Conservation (phyloP, 768 basidiomycete species). For the Fistulinella prunicolor region DNA sequence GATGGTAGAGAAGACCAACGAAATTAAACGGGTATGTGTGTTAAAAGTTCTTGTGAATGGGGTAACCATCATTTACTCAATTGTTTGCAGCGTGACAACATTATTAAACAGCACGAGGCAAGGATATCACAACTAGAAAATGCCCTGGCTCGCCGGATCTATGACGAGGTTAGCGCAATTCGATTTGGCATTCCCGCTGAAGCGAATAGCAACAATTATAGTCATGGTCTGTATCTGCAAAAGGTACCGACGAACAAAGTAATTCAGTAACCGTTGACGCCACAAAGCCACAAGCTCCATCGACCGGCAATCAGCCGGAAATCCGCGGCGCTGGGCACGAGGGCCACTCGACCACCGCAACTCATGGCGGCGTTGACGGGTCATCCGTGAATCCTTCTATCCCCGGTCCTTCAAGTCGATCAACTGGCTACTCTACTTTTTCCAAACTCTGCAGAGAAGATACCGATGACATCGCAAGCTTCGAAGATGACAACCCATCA, state of each 20-base stretch:
- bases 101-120: constrained; percentile 41
- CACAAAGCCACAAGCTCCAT: constrained; percentile 8
- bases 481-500: constrained; percentile 18
- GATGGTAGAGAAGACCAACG: constrained; percentile 52
- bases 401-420: constrained; percentile 20
- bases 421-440: constrained; percentile 20
- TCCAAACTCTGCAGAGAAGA: constrained; percentile 26
- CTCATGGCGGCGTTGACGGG: constrained; percentile 5
- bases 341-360: constrained; percentile 7
- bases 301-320: constrained; percentile 16
- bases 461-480: constrained; percentile 25
- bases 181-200: constrained; percentile 14
- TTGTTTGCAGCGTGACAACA: constrained; percentile 44
- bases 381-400: constrained; percentile 8
- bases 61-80: constrained; percentile 7
- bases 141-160: constrained; percentile 43
- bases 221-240: constrained; percentile 10
- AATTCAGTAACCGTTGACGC: constrained; percentile 10
- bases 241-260: constrained; percentile 11
- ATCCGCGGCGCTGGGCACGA: constrained; percentile 18
- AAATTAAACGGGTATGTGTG: constrained; percentile 49
- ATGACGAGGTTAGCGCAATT: constrained; percentile 28
- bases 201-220: constrained; percentile 11
- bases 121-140: constrained; percentile 47
- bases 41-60: constrained; percentile 1